Percentiles rank a stretch among this genome's conserved stretches.
Evolutionary conservation across 148 eudicot genomes (phyloP).

Genomic region (Fagopyrum tataricum): DNA sequence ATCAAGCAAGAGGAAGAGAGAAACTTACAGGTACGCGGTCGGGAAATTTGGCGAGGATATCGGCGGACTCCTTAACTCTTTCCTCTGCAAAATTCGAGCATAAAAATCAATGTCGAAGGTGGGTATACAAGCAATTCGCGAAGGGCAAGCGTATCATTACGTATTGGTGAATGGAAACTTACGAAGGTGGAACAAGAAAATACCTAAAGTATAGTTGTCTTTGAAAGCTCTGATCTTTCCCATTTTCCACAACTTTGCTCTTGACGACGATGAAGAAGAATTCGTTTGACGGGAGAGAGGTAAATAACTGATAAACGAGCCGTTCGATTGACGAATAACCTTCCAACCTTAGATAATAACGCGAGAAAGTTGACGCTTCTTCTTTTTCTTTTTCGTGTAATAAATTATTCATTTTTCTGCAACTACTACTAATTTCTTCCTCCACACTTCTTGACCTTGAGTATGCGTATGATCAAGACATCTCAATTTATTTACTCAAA

Average conservation of each 20-base stretch:
- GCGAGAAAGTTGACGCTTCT: too few relatives aligned
- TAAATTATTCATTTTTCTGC: too few relatives aligned
- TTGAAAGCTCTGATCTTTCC: conserved; percentile 9
- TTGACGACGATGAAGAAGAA: neutral
- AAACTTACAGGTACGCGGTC: conserved; percentile 68
- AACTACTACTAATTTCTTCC: too few relatives aligned
- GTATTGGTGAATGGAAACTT: neutral
- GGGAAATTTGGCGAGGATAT: conserved; percentile 76
- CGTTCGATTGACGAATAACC: conserved; percentile 1
- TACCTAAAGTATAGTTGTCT: conserved; percentile 3
- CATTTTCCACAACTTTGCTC: neutral
- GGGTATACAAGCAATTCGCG: neutral
- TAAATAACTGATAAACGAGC: neutral
- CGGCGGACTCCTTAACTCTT: conserved; percentile 53
- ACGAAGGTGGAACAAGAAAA: neutral
- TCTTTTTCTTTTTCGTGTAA: too few relatives aligned
- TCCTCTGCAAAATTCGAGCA: conserved; percentile 41
- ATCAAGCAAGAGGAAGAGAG: neutral
- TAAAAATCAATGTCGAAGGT: neutral
- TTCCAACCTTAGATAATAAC: too few relatives aligned
- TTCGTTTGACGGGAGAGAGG: neutral
- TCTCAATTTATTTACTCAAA: too few relatives aligned
- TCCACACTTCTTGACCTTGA: too few relatives aligned
- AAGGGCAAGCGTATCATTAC: neutral
- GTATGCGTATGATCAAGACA: too few relatives aligned